Evolutionary conservation across 352 stramenopile species (phyloP).

Genomic region (Globisporangium cederbergense): DNA sequence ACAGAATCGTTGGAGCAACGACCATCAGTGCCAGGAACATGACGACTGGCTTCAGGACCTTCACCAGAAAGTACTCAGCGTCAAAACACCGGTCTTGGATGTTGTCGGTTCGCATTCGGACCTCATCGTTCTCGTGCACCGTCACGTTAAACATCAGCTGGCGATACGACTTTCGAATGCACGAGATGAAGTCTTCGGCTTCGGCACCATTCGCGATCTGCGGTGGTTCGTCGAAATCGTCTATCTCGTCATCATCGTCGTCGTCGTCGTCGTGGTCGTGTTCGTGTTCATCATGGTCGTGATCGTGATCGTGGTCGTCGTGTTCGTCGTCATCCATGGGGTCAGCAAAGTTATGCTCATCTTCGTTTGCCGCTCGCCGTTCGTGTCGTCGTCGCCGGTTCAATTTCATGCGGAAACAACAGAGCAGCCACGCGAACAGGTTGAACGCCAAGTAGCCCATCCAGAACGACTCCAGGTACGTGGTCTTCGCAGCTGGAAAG

Average conservation of each 20-base stretch:
- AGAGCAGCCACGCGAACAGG: conserved; percentile 67
- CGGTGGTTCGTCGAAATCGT: conserved; percentile 16
- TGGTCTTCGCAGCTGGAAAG: conserved; percentile 41
- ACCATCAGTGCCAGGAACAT: conserved; percentile 47
- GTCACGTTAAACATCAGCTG: conserved; percentile 70
- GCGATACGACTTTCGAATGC: conserved; percentile 60
- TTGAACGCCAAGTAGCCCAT: conserved; percentile 79
- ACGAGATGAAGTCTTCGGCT: conserved; percentile 39
- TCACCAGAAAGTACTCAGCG: conserved; percentile 50
- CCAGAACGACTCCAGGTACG: conserved; percentile 62
- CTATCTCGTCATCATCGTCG: conserved; percentile 31
- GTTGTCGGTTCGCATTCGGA: conserved; percentile 55
- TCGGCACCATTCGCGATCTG: conserved; percentile 14
- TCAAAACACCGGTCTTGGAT: conserved; percentile 75
- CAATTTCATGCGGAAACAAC: conserved; percentile 56
- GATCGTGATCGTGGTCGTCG: conserved; percentile 32
- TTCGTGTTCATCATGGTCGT: conserved; percentile 38
- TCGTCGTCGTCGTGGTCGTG: conserved; percentile 32
- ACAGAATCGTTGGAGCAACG: conserved; percentile 51
- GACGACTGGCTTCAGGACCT: conserved; percentile 59
- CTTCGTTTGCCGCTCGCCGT: conserved; percentile 21
- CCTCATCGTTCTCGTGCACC: conserved; percentile 64
- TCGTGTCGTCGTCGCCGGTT: conserved; percentile 38
- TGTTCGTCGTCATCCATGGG: conserved; percentile 24
- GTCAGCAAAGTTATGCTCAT: conserved; percentile 16